phyloP scores from a whole-genome alignment of 192 early-diverging fungal genomes.

The Linnemannia zychae region DNA sequence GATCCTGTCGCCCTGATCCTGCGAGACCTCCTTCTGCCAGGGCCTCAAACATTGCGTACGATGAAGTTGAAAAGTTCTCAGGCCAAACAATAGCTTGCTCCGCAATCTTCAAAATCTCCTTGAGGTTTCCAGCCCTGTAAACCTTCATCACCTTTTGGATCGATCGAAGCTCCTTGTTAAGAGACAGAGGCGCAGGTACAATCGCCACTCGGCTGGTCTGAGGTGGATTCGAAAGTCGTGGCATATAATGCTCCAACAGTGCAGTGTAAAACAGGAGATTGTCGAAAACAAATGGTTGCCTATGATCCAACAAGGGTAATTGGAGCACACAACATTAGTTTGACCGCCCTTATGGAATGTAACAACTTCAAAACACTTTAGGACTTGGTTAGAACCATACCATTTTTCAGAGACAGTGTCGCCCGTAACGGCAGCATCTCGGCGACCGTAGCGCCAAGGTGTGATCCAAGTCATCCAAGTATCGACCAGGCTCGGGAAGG shows the following conservation, averaged over 20 bases:
- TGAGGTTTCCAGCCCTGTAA: conserved; percentile 38
- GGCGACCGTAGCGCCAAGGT: conserved; percentile 48
- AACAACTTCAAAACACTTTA: too few relatives aligned
- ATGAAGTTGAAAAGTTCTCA: conserved; percentile 40
- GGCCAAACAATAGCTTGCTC: conserved; percentile 51
- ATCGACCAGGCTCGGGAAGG: conserved; percentile 39
- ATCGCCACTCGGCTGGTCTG: conserved; percentile 18
- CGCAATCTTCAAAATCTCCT: conserved; percentile 45
- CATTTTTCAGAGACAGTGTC: conserved; percentile 47
- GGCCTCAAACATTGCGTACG: conserved; percentile 34
- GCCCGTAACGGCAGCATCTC: conserved; percentile 25
- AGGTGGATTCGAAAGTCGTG: conserved; percentile 38
- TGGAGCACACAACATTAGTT: too few relatives aligned
- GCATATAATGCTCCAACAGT: conserved; percentile 32
- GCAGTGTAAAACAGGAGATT: conserved; percentile 49
- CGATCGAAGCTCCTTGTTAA: conserved; percentile 34
- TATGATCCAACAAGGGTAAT: neutral
- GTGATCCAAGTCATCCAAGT: conserved; percentile 51
- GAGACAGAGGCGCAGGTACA: conserved; percentile 27
- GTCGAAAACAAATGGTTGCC: conserved; percentile 53
- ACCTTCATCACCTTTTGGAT: conserved; percentile 50
- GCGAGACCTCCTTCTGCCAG: conserved; percentile 10
- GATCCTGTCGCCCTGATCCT: conserved; percentile 21
- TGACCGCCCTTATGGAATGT: too few relatives aligned
- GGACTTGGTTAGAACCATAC: neutral